phyloP scores from a whole-genome alignment of 306 rosid species.

The Neltuma alba region DNA sequence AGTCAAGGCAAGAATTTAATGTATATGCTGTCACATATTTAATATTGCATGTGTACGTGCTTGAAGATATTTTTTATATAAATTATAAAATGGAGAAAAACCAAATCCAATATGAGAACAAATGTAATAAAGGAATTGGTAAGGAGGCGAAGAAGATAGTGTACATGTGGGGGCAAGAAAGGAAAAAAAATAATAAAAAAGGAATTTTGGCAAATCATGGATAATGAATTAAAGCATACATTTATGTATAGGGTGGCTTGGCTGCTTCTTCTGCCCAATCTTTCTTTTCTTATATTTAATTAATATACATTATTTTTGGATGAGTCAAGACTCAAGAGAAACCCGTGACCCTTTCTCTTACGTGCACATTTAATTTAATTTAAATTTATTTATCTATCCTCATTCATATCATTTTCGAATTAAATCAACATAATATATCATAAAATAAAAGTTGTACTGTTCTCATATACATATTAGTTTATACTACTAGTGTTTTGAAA shows the following conservation, averaged over 20 bases:
- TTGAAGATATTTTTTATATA: background rate
- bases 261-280: conserved; percentile 10
- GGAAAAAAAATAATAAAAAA: conserved; percentile 31
- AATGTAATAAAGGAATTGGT: conserved; percentile 36
- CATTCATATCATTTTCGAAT: conserved; percentile 4
- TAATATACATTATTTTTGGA: conserved; percentile 11
- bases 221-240: background rate
- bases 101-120: background rate
- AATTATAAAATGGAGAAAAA: background rate
- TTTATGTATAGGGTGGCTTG: conserved; percentile 29
- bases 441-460: background rate
- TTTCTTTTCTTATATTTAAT: conserved; percentile 5
- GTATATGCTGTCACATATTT: conserved; percentile 15
- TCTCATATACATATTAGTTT: too few relatives aligned
- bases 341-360: conserved; percentile 61
- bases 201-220: conserved; percentile 21
- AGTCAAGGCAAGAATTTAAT: conserved; percentile 38
- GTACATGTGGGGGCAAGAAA: conserved; percentile 37
- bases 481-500: too few relatives aligned
- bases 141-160: conserved; percentile 36
- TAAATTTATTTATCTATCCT: background rate
- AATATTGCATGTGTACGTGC: conserved; percentile 20
- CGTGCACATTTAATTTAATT: conserved; percentile 2
- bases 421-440: background rate
- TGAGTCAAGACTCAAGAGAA: conserved; percentile 67